Evolutionary conservation across 2,329 filamentous ascomycete genomes (phyloP), one percentile per base, ranked within the genome.

Genomic region (Calonectria pauciramosa): DNA sequence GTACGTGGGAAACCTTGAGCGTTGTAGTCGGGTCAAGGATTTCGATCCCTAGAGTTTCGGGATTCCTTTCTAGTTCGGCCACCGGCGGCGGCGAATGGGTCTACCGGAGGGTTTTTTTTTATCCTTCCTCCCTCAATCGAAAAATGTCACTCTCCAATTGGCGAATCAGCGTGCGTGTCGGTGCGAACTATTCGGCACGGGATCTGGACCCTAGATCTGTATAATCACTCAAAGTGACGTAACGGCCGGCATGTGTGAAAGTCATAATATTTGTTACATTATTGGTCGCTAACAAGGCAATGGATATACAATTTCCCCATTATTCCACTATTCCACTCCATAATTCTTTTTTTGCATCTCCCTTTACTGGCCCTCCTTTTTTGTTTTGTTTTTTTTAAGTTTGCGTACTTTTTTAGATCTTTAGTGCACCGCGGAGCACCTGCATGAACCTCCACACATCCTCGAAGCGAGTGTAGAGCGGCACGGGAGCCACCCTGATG

Each of bases 401-500:
- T 4, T 9, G 44, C 30, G 81, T 67, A 82, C 60, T 28, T 78
- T 78, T 73, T 52, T 63, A 63, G 23, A 63, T 23, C 38, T 63
- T 63, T 28, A 87, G 75, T 9, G 85, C 83, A 1, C 77, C 78
- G 47, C 83, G 80, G 63, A 89, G 68, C 4, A 86, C 82, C 75
- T 87, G 83, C 83, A 89, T 87, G 70, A 88, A 89, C 60, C 78
- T 85, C 85, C 85, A 89, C 9, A 96, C 92, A 79, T 98, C 96
- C 73, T 89, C 88, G 82, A 94, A 97, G 0, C 90, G 92, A 81
- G 96, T 96, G 85, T 98, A 98, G 78, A 98, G 84, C 11, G 96
- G 95, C 52, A 94, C 93, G 1, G 96, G 96, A 2, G 96, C 95
- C 1, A 97, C 92, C 2, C 96, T 89, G 66, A 98, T 93, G 20